Base-by-base conservation (phyloP, 2,329 filamentous ascomycete genomes). In the Trichoderma pleuroti region DNA sequence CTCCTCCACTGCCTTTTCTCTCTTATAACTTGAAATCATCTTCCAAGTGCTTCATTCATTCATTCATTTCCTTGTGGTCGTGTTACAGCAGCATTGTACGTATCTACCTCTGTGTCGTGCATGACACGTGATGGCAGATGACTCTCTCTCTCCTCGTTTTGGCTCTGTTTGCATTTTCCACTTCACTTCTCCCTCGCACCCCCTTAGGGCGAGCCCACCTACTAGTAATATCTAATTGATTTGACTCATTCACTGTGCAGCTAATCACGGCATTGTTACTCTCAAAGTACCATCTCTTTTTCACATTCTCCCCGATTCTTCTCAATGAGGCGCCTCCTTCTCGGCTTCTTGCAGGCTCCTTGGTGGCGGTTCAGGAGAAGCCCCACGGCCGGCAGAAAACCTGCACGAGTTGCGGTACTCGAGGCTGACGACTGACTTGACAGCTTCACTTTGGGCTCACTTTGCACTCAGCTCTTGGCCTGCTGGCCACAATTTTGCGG, bases 291-390 rank as follows among this genome's bases (percentile, higher is more conserved):
- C n/a, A 3, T 21, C 28, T 8, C 39, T n/a, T 26, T 3, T 18
- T 5, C 3, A 6, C 16, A 6, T 36, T 52, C 66, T 68, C 66
- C 8, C 4, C 4, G 0, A 28, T 34, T 26, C 28, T 68, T 68
- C 39, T 52, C 30, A 26, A 68, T 68, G 66, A 24, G 49, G 21
- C 24, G 12, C 39, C 11, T 30, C 30, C 30, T 32, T 32, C 67
- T 70, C 67, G 46, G 32, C 46, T 63, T 42, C 32, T 28, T n/a
- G 46, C 46, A 63, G 59, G 7, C 34, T 32, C 11, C 16, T 39
- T 56, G 59, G 49, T 24, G 39, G 60, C 54, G 49, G 59, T 63
- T 70, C n/a, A 63, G 46, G 59, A 63, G 67, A 63, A 69, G 46
- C 42, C 16, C 30, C 30, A 16, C 30, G 14, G 49, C 24, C 46